Base-by-base conservation (phyloP, 225 moss, liverwort and hornwort genomes). In the Bryoerythrophyllum caledonicum region DNA sequence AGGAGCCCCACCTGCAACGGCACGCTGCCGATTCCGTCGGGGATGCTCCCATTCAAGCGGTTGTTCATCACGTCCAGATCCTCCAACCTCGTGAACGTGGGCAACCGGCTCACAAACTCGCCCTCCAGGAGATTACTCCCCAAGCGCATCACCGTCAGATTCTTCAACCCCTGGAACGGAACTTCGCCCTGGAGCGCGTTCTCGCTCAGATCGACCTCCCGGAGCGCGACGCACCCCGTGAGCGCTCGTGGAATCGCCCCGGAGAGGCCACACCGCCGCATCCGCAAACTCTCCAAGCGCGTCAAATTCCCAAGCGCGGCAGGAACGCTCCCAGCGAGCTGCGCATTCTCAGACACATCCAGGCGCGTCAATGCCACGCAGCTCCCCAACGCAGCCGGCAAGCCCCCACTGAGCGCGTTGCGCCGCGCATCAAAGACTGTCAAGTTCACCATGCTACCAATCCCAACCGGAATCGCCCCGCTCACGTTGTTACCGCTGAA, bases 121-220 rank as follows among this genome's bases (percentile, higher is more conserved):
- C 86, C 86, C 32, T 78, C 76, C 43, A 90, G 65, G 6, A 35
- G 72, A 68, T 90, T 90, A 19, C 80, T 82, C 40, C 74, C 78
- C 63, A 90, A 75, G 15, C 76, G 74, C 56, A 88, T 76, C 17
- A 65, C 21, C 8, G 62, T 74, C 79, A 88, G 52, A 5, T 40
- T 77, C 15, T 19, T 4, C 73, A 83, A 38, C 49, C 70, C 55
- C 41, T 57, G 25, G 10, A 85, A 27, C 0, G 85, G 88, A 17
- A 88, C 74, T 4, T 1, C 60, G 15, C 85, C 88, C 20, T 7
- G 44, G 44, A 88, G 76, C 19, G n/a, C 8, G 16, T 88, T 88
- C 48, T 71, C 54, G 11, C 85, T 88, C 25, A 88, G n/a, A 60
- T 86, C 83, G 21, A 88, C 51, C 19, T 81, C 80, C 0, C 10